Evolutionary conservation across 305 asterid species (phyloP), one percentile per base, ranked within the genome.

Genomic region (Fraxinus greggii): DNA sequence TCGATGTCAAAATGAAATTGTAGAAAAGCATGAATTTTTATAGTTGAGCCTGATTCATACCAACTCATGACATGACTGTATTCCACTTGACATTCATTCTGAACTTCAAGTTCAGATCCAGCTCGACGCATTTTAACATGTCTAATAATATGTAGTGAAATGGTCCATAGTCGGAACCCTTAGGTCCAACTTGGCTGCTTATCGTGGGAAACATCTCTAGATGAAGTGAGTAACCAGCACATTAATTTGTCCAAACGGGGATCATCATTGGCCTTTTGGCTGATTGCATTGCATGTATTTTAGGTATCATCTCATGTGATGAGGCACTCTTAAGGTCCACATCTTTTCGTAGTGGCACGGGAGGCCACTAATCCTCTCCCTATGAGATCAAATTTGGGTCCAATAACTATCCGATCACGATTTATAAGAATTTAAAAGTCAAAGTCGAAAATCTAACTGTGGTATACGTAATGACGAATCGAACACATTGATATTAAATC

Each of bases 241-340:
- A 45, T 45, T 45, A 13, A 13, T 45, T 13, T 45, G 59, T 48
- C 59, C 19, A 15, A 48, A 17, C 21, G 19, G 19, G 21, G 21
- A 72, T 40, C 12, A 85, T 75, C 79, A 72, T 40, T 82, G 76
- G 74, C 42, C 65, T 81, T 81, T 81, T 81, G 81, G 75, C 85
- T 42, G 79, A 67, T 85, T 79, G 85, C 59, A 15, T 48, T 48
- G 59, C 84, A 76, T 79, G 77, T 19, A 74, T 54, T 75, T 83
- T 79, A 10, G 76, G 79, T n/a, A 10, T 75, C 86, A 77, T 69
- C 81, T 84, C 81, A 80, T 80, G 84, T 80, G 76, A 42, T 24
- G 29, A 56, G 63, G 74, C 63, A 24, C 79, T 51, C 32, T 70
- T 70, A 77, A 54, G 85, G 80, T 78, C 81, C 83, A 81, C 87